phyloP scores from a whole-genome alignment of 495 filamentous ascomycete species.

The Pyrenopolyporus hunteri region DNA sequence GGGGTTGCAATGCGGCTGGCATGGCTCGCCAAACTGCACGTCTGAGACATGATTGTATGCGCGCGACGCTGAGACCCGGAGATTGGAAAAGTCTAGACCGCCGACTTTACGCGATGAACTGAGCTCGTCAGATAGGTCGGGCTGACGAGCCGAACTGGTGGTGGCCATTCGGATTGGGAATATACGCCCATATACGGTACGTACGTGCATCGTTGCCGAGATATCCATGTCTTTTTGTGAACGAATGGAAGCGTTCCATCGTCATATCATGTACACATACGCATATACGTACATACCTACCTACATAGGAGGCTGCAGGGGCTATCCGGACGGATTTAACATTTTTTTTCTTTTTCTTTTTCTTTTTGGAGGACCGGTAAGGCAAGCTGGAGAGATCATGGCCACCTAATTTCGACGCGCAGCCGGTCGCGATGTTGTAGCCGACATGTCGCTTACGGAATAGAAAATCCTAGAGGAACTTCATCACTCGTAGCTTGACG shows the following conservation, averaged over 20 bases:
- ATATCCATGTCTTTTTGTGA: too few species aligned
- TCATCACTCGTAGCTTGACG: constrained; percentile 3
- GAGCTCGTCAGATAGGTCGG: neutral
- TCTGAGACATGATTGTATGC: constrained; percentile 11
- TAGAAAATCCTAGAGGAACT: constrained; percentile 12
- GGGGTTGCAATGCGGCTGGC: constrained; percentile 21
- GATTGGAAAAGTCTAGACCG: constrained; percentile 28
- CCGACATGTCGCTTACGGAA: constrained; percentile 16
- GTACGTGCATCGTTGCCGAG: too few species aligned
- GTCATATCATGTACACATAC: too few species aligned
- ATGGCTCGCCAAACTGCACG: constrained; percentile 1
- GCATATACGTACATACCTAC: neutral
- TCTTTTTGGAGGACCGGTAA: constrained; percentile 18
- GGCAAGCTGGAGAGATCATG: constrained; percentile 14
- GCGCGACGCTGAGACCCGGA: constrained; percentile 1
- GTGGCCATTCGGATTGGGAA: constrained; percentile 10
- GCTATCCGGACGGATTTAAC: constrained; percentile 9
- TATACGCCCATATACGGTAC: neutral
- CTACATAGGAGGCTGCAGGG: too few species aligned
- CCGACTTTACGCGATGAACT: neutral
- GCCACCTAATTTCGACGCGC: constrained; percentile 26
- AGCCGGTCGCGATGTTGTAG: constrained; percentile 18
- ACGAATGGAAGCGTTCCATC: too few species aligned
- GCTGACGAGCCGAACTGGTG: constrained; percentile 8
- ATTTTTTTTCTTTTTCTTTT: too few species aligned